Base-by-base conservation (phyloP, 2,329 filamentous ascomycete genomes). In the Xylaria arbuscula region DNA sequence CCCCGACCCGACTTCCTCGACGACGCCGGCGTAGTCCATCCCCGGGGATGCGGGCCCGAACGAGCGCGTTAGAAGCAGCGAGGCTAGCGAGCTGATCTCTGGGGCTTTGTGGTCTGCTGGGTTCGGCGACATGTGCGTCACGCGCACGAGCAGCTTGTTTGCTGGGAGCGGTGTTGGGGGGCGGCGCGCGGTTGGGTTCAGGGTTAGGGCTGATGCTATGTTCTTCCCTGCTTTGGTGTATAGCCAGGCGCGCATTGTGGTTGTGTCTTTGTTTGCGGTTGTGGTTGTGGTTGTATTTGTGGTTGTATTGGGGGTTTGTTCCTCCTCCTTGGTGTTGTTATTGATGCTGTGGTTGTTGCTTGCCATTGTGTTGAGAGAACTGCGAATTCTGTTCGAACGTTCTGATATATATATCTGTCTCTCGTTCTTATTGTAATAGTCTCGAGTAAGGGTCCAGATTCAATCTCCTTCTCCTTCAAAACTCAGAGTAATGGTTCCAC, bases 101-200 rank as follows among this genome's bases (percentile, higher is more conserved):
- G 86, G 81, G 1, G 87, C 71, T 77, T 92, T 92, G 83, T 89
- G 87, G 81, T 92, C 90, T 34, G 86, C 86, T 0, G 89, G 89
- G 75, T 91, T 92, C 70, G 91, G 75, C 28, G 85, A 80, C 32
- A 83, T 81, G 65, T 83, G 80, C 66, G 85, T 78, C 8, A 91
- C 85, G 69, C 85, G 79, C 57, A 91, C 80, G 15, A 91, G 82
- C 53, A 90, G 75, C 69, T 88, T 81, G 45, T 83, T 75, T 3
- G 77, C 78, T n/a, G 73, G 79, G 51, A 77, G 77, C 17, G 74
- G 70, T 2, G 6, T 81, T 76, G 40, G 79, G 75, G 0, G 86
- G 83, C 11, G 82, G 73, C 3, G 77, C 3, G 83, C 80, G 11
- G 78, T 73, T 1, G 80, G 71, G 70, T 82, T 79, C 32, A 88